phyloP scores from a whole-genome alignment of 2,329 filamentous ascomycete genomes.

The Xylaria sp. region DNA sequence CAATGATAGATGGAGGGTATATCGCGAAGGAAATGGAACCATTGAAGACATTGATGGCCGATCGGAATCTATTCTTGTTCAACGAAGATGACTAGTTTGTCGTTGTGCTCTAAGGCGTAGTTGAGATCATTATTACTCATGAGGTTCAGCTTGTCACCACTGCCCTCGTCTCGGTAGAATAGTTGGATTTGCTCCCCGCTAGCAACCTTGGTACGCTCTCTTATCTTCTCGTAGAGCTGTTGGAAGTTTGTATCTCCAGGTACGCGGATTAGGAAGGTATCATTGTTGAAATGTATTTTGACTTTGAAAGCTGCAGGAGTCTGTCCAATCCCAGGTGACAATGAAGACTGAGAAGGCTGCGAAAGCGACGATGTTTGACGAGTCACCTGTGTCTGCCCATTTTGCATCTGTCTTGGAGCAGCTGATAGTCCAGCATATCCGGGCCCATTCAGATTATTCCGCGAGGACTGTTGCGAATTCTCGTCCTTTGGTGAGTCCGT shows the following conservation, averaged over 20 bases:
- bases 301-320: slow-evolving; percentile 78
- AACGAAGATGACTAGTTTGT: slow-evolving; percentile 85
- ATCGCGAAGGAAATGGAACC: slow-evolving; percentile 43
- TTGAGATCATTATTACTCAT: slow-evolving; percentile 85
- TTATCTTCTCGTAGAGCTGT: slow-evolving; percentile 84
- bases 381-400: slow-evolving; percentile 55
- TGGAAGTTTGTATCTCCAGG: slow-evolving; percentile 81
- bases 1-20: slow-evolving; percentile 44
- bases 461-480: slow-evolving; percentile 73
- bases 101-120: slow-evolving; percentile 82
- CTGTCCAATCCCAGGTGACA: slow-evolving; percentile 62
- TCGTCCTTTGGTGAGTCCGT: slow-evolving; percentile 69
- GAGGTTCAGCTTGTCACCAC: slow-evolving; percentile 78
- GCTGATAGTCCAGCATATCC: slow-evolving; percentile 66
- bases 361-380: slow-evolving; percentile 61
- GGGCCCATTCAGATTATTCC: slow-evolving; percentile 70
- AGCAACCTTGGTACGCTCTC: slow-evolving; percentile 81
- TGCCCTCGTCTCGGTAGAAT: slow-evolving; percentile 86
- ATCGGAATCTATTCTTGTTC: slow-evolving; percentile 58
- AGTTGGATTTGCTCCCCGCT: slow-evolving; percentile 77
- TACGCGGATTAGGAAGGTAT: slow-evolving; percentile 91
- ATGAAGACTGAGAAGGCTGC: slow-evolving; percentile 66
- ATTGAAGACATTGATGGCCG: slow-evolving; percentile 34
- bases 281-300: slow-evolving; percentile 93
- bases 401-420: slow-evolving; percentile 59